Conservation (phyloP, 768 basidiomycete species). For the Rhizopogon vinicolor region DNA sequence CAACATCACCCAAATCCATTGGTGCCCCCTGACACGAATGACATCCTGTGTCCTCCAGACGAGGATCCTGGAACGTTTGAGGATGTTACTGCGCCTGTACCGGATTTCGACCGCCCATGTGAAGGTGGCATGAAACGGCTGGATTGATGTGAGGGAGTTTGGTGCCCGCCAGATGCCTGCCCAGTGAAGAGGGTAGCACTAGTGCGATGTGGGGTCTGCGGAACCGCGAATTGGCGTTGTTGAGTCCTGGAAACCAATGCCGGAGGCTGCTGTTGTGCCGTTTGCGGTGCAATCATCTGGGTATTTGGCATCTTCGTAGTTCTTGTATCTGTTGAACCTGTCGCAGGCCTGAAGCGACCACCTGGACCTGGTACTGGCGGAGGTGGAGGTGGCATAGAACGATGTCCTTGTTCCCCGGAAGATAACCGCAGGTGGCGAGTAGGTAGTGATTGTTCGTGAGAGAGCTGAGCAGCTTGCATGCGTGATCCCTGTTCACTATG, state of each 20-base stretch:
- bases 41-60: conserved; percentile 44
- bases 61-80: conserved; percentile 4
- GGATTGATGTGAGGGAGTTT: conserved; percentile 12
- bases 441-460: conserved; percentile 40
- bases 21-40: conserved; percentile 41
- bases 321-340: conserved; percentile 5
- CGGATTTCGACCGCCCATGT: conserved; percentile 18
- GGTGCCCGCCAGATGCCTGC: neutral
- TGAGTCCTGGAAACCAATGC: conserved; percentile 38
- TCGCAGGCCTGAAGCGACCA: conserved; percentile 20
- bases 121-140: conserved; percentile 27
- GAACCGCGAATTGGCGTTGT: conserved; percentile 26
- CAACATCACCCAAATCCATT: conserved; percentile 26
- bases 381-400: conserved; percentile 27
- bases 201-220: conserved; percentile 22
- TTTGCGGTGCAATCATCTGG: conserved; percentile 1
- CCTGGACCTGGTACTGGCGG: conserved; percentile 12
- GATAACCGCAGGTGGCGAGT: conserved; percentile 32
- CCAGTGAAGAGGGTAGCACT: conserved; percentile 3
- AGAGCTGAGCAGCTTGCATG: conserved; percentile 31
- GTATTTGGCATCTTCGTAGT: conserved; percentile 9
- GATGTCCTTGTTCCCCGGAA: conserved; percentile 22
- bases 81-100: neutral
- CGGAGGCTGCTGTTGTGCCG: conserved; percentile 18
- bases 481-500: conserved; percentile 42